phyloP scores from a whole-genome alignment of 2,329 filamentous ascomycete species.

The Phialemoniopsis sp. region DNA sequence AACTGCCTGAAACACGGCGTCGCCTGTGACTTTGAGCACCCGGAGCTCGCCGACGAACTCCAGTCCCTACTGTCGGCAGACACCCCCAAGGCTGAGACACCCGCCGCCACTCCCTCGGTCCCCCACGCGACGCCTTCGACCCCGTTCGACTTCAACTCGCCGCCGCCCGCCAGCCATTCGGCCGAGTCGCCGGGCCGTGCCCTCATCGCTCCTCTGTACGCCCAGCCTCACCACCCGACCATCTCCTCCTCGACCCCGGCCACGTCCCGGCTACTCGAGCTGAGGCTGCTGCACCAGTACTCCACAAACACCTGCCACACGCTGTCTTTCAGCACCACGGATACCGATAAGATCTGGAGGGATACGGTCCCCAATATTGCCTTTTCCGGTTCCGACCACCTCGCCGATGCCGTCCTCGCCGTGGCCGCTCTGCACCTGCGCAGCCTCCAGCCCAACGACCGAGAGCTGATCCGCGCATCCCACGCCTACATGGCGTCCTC shows the following conservation, averaged over 20 bases:
- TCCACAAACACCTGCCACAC: conserved; percentile 58
- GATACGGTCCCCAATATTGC: conserved; percentile 57
- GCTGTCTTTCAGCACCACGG: conserved; percentile 47
- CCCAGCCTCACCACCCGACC: conserved; percentile 26
- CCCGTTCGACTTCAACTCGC: conserved; percentile 16
- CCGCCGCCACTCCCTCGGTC: conserved; percentile 13
- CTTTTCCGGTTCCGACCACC: conserved; percentile 52
- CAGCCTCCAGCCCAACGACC: conserved; percentile 51
- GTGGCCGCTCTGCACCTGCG: conserved; percentile 61
- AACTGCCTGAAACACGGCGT: conserved; percentile 67
- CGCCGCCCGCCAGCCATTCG: conserved; percentile 11
- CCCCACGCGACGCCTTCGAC: conserved; percentile 4
- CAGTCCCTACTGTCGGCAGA: conserved; percentile 22
- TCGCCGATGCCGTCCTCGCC: conserved; percentile 61
- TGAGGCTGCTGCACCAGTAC: conserved; percentile 62
- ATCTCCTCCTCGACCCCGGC: conserved; percentile 28
- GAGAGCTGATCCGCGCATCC: conserved; percentile 55
- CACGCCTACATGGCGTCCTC: conserved; percentile 64
- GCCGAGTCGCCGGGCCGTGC: conserved; percentile 13
- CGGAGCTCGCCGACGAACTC: conserved; percentile 40
- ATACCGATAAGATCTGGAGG: conserved; percentile 54
- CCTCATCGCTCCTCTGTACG: conserved; percentile 26
- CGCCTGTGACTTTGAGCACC: conserved; percentile 59
- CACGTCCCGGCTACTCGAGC: conserved; percentile 48
- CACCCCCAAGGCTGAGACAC: conserved; percentile 11